phyloP scores from a whole-genome alignment of 768 basidiomycete species.

The Agaricus sinodeliciosus region DNA sequence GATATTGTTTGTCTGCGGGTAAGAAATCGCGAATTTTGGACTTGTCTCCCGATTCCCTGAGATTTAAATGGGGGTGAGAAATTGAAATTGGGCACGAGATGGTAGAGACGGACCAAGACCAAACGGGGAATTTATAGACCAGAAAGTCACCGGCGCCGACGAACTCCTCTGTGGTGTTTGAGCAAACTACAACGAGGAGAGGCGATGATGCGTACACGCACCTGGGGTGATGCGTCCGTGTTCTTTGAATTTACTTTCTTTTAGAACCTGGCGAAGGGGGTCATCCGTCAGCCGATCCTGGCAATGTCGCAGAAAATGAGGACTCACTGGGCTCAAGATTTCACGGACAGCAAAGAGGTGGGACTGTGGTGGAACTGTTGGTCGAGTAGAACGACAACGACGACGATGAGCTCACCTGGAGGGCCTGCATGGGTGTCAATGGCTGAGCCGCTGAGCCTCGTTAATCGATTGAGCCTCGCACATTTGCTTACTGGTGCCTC shows the following conservation, averaged over 20 bases:
- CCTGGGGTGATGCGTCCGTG: conserved; percentile 94
- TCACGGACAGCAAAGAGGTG: conserved; percentile 93
- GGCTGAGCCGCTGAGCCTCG: conserved; percentile 4
- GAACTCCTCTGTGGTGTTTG: conserved; percentile 71
- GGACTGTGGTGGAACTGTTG: conserved; percentile 42
- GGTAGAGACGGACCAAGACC: conserved; percentile 71
- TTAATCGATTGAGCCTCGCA: too few species aligned
- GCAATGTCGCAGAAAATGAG: conserved; percentile 3
- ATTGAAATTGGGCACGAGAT: background rate
- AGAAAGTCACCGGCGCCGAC: conserved; percentile 97
- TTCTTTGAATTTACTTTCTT: conserved; percentile 98
- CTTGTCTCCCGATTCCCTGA: conserved; percentile 89
- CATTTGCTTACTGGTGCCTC: too few species aligned
- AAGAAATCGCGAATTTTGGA: conserved; percentile 86
- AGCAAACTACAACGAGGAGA: conserved; percentile 11
- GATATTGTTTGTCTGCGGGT: conserved; percentile 94
- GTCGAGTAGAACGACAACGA: background rate
- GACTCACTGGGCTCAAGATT: conserved; percentile 80
- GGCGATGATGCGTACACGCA: conserved; percentile 26
- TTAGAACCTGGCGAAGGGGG: conserved; percentile 63
- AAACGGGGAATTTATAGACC: conserved; percentile 96
- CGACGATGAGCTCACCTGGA: conserved; percentile 25
- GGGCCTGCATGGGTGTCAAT: conserved; percentile 29
- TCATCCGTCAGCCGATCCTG: conserved; percentile 26
- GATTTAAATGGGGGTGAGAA: background rate